Conservation (phyloP, 208 protist species). For the Leishmania mexicana region DNA sequence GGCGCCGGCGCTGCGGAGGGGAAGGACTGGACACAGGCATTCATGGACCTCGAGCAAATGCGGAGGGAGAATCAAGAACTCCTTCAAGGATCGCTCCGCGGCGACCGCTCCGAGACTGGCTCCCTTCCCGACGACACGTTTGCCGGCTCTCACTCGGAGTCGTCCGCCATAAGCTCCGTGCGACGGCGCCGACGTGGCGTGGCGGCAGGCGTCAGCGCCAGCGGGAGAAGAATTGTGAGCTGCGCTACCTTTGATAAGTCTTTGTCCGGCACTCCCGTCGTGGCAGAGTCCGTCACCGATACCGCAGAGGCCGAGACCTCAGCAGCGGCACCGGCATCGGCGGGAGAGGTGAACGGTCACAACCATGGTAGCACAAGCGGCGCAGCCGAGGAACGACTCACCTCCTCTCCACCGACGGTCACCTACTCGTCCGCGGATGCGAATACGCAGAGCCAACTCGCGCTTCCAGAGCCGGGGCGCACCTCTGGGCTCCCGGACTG, state of each 20-base stretch:
- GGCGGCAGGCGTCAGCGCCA: neutral
- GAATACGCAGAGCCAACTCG: neutral
- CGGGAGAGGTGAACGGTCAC: neutral
- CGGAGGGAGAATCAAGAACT: slow-evolving; percentile 73
- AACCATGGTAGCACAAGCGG: neutral
- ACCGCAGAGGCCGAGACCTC: neutral
- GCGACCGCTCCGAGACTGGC: neutral
- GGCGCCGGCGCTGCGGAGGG: slow-evolving; percentile 17
- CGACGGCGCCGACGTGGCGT: slow-evolving; percentile 15
- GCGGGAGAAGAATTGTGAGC: neutral
- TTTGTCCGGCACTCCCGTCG: neutral
- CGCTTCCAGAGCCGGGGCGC: neutral
- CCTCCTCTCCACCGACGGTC: neutral
- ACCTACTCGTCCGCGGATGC: neutral
- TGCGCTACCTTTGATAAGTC: neutral
- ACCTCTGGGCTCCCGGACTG: slow-evolving; percentile 14
- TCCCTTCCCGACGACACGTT: slow-evolving; percentile 14
- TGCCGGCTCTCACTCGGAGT: slow-evolving; percentile 12
- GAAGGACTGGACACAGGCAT: slow-evolving; percentile 40
- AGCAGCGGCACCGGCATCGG: slow-evolving; percentile 13
- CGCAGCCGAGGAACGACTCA: neutral
- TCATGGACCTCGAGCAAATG: slow-evolving; percentile 69
- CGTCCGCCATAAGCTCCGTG: slow-evolving; percentile 16
- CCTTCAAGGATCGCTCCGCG: slow-evolving; percentile 33
- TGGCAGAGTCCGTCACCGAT: neutral